phyloP scores from a whole-genome alignment of 331 rosid genomes.

The Arachis monticola region DNA sequence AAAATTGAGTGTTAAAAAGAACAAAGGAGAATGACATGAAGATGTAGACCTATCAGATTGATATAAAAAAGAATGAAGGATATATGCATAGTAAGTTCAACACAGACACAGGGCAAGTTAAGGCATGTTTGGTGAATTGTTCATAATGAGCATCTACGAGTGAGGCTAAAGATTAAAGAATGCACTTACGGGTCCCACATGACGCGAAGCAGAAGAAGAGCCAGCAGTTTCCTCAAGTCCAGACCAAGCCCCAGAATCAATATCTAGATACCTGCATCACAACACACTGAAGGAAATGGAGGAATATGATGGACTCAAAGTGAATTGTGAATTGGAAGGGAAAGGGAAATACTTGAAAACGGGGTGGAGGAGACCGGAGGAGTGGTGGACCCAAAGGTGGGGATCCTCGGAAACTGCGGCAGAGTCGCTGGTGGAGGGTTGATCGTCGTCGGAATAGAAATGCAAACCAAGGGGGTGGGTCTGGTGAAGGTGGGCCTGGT shows the following conservation, averaged over 20 bases:
- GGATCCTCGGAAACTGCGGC: constrained; percentile 63
- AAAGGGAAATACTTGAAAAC: constrained; percentile 72
- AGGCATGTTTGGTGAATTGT: background rate
- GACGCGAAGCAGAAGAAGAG: constrained; percentile 57
- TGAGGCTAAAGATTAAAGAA: constrained; percentile 15
- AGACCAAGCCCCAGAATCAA: constrained; percentile 76
- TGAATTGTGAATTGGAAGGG: constrained; percentile 32
- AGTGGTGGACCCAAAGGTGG: constrained; percentile 67
- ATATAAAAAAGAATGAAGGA: background rate
- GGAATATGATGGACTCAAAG: background rate
- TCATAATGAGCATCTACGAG: background rate
- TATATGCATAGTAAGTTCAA: background rate
- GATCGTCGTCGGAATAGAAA: constrained; percentile 32
- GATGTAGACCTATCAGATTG: background rate
- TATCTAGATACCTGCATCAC: constrained; percentile 62
- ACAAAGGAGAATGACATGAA: background rate
- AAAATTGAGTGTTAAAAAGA: background rate
- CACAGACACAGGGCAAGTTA: background rate
- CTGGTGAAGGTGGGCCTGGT: constrained; percentile 79
- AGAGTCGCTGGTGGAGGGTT: constrained; percentile 32
- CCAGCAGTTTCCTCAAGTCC: constrained; percentile 90
- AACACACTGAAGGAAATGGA: too few species aligned
- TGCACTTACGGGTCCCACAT: constrained; percentile 73
- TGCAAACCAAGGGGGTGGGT: constrained; percentile 54
- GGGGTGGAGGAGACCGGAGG: constrained; percentile 68